Evolutionary conservation across 2,329 filamentous ascomycete genomes (phyloP), one percentile per base, ranked within the genome.

Genomic region (Diaporthe sp.): DNA sequence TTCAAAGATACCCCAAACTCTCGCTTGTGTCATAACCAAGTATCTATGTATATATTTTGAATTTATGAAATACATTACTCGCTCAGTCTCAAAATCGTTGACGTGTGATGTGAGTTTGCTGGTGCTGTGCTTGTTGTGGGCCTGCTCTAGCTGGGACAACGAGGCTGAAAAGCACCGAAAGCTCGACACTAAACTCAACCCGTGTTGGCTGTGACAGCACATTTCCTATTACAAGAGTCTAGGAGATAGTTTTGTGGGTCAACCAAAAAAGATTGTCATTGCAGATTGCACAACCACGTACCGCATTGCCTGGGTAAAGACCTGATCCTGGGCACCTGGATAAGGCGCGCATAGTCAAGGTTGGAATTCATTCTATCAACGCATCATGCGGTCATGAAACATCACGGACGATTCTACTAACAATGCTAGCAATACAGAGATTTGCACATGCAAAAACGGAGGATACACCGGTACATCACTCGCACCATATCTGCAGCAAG

Each of bases 1-100:
- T 47, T 58, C 25, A 28, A 55, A 73, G 71, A 73, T 75, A 75
- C 74, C 74, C 71, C 42, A 20, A 61, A 75, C 74, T 70, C 71
- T 75, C 74, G 70, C 72, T 75, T 70, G 15, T 58, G 22, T 44
- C 28, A 60, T 65, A 55, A 34, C 58, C 37, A 51, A 49, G 28
- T 63, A 39, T 44, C 51, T 34, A 53, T n/a, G 28, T 63, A 39
- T 34, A 65, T 55, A 73, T 63, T 63, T 31, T 25, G 42, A 28
- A 51, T 39, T 53, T 15, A 12, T 12, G 31, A 12, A 13, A 12
- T 51, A 9, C 15, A 1, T 10, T 20, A 34, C 31, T 61, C 31
- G 17, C 70, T 39, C 9, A 42, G 37, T 34, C 12, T 28, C 15
- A 8, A 37, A n/a, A 37, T 67, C n/a, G 28, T n/a, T 51, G 42